These are phyloP conservation scores for Cladobotryum mycophilum DNA, from an alignment of 2,329 filamentous ascomycete genomes.

Conservation along the genomic window DNA sequence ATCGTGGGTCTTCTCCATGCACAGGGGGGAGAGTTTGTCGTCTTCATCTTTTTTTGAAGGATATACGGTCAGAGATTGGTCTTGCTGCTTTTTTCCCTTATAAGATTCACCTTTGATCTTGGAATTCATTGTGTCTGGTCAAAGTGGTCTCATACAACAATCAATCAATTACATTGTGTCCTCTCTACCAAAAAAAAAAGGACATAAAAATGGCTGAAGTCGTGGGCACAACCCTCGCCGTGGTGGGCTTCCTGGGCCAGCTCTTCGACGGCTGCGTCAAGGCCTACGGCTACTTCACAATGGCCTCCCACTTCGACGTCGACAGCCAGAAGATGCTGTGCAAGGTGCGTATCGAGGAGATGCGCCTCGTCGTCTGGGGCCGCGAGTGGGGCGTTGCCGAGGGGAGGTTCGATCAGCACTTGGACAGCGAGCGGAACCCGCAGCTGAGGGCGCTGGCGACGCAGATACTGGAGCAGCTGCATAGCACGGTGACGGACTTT, in stretches of 20 bases:
- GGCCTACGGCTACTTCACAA: constrained; percentile 39
- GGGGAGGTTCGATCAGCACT: constrained; percentile 37
- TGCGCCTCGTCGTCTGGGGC: constrained; percentile 42
- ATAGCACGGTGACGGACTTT: constrained; percentile 39
- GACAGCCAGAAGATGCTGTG: constrained; percentile 39
- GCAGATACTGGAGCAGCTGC: constrained; percentile 37
- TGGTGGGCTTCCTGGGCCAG: constrained; percentile 39
- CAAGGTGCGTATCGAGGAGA: constrained; percentile 45
- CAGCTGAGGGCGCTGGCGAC: constrained; percentile 33
- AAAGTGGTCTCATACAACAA: too few relatives aligned
- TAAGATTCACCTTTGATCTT: too few relatives aligned
- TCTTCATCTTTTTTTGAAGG: too few relatives aligned
- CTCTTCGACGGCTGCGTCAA: constrained; percentile 42
- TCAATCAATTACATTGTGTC: too few relatives aligned
- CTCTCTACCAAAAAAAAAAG: too few relatives aligned
- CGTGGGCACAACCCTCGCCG: constrained; percentile 36
- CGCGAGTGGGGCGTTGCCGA: constrained; percentile 43
- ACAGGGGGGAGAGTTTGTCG: too few relatives aligned
- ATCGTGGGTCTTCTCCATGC: neutral
- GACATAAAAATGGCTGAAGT: constrained; percentile 36
- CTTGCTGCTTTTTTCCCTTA: too few relatives aligned
- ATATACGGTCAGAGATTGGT: too few relatives aligned
- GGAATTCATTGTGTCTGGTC: too few relatives aligned
- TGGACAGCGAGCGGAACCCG: constrained; percentile 30
- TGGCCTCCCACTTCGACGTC: constrained; percentile 35